phyloP scores from a whole-genome alignment of 148 eudicot species.

The Camellia granthamiana region DNA sequence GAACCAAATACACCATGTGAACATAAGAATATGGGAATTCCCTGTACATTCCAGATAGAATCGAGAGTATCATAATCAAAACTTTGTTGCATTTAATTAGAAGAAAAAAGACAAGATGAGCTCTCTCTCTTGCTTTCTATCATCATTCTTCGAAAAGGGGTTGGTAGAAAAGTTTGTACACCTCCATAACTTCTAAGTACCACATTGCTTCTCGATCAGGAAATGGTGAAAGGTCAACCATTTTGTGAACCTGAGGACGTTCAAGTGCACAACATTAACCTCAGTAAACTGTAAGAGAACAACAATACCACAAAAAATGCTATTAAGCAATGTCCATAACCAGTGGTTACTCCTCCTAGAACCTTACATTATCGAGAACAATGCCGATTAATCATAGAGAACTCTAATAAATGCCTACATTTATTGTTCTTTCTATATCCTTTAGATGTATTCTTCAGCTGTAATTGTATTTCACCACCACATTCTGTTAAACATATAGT shows the following conservation, averaged over 20 bases:
- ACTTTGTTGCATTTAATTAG: neutral
- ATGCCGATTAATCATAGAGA: too few species aligned
- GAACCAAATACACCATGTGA: neutral
- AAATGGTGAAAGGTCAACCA: slow-evolving; percentile 76
- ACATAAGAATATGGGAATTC: neutral
- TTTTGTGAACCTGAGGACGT: slow-evolving; percentile 72
- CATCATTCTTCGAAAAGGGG: slow-evolving; percentile 37
- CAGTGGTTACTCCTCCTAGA: too few species aligned
- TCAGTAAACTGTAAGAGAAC: neutral
- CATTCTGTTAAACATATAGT: too few species aligned
- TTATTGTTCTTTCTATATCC: too few species aligned
- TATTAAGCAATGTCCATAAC: too few species aligned
- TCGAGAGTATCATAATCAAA: neutral
- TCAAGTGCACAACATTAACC: neutral
- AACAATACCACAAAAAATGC: too few species aligned
- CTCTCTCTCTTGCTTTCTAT: neutral
- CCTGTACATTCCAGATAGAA: neutral
- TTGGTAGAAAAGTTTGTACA: slow-evolving; percentile 69
- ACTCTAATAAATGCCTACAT: too few species aligned
- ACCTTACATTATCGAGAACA: too few species aligned
- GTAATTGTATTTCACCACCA: too few species aligned
- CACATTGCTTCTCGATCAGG: slow-evolving; percentile 94
- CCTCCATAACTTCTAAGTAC: slow-evolving; percentile 93
- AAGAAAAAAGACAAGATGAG: neutral
- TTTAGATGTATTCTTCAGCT: too few species aligned